phyloP scores from a whole-genome alignment of 2,329 filamentous ascomycete genomes.

The Chaetothyriales sp. region DNA sequence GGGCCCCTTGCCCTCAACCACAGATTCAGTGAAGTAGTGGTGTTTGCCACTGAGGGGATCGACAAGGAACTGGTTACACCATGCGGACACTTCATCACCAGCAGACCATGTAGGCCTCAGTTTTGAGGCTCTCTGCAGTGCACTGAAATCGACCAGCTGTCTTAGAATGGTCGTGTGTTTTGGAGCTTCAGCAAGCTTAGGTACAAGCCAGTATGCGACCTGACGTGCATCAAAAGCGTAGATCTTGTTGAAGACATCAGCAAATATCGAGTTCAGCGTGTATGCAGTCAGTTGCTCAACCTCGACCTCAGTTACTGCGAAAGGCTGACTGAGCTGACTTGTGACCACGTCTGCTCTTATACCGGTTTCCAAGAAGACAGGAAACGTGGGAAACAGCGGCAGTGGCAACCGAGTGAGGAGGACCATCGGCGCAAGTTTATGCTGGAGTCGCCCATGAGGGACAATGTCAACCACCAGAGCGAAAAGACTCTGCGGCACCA shows the following conservation, averaged over 20 bases:
- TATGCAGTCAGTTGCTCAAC: slow-evolving; percentile 50
- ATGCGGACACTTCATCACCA: slow-evolving; percentile 24
- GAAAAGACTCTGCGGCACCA: slow-evolving; percentile 40
- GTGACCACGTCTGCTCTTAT: slow-evolving; percentile 44
- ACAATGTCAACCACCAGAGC: slow-evolving; percentile 46
- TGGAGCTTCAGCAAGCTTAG: slow-evolving; percentile 22
- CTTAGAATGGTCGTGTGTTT: slow-evolving; percentile 1
- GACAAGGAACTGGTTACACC: slow-evolving; percentile 38
- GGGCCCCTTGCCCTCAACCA: slow-evolving; percentile 42
- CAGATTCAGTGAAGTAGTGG: slow-evolving; percentile 38
- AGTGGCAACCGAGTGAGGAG: slow-evolving; percentile 54
- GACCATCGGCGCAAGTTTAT: slow-evolving; percentile 25
- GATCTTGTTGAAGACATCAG: slow-evolving; percentile 76
- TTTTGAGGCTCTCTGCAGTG: slow-evolving; percentile 21
- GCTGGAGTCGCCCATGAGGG: slow-evolving; percentile 39
- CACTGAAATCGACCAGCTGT: slow-evolving; percentile 8
- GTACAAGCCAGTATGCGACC: slow-evolving; percentile 73
- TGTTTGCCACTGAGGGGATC: slow-evolving; percentile 43
- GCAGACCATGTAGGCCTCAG: slow-evolving; percentile 32
- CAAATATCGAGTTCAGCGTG: slow-evolving; percentile 55
- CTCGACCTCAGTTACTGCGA: slow-evolving; percentile 31
- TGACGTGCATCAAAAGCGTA: slow-evolving; percentile 50
- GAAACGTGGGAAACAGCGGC: slow-evolving; percentile 51
- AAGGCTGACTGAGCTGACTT: slow-evolving; percentile 26
- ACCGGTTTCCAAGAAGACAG: slow-evolving; percentile 55